Conservation (phyloP, 169 alveolate genomes). For the Perkinsus olseni region DNA sequence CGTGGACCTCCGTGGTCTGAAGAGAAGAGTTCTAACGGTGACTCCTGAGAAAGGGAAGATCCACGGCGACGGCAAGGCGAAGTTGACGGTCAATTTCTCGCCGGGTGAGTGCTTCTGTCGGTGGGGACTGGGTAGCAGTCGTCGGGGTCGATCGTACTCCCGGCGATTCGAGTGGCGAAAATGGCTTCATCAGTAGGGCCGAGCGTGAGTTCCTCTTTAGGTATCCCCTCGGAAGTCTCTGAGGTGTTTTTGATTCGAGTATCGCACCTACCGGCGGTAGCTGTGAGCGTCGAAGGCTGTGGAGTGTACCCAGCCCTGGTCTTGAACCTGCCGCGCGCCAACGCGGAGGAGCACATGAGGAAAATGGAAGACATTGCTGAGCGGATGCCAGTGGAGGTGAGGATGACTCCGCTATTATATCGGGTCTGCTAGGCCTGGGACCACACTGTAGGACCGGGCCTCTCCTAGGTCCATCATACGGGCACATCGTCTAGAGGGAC, state of each 20-base stretch:
- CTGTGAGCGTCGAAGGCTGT: conserved; percentile 64
- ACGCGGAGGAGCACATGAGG: conserved; percentile 47
- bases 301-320: conserved; percentile 77
- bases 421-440: background rate
- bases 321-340: conserved; percentile 62
- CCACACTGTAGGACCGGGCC: background rate
- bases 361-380: conserved; percentile 38
- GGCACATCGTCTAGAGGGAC: background rate
- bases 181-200: too few species aligned
- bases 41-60: conserved; percentile 56
- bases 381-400: background rate
- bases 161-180: too few species aligned
- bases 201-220: conserved; percentile 16
- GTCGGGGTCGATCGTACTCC: too few species aligned
- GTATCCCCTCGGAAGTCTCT: conserved; percentile 36
- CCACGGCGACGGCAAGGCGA: conserved; percentile 69
- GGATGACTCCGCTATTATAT: background rate
- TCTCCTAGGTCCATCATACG: background rate
- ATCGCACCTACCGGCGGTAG: conserved; percentile 81
- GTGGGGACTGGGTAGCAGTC: background rate
- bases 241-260: conserved; percentile 72
- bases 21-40: background rate
- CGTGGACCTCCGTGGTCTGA: background rate
- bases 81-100: conserved; percentile 60
- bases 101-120: conserved; percentile 38